Evolutionary conservation across 495 filamentous ascomycete species (phyloP), one percentile per base, ranked within the genome.

Genomic region (Neurospora cerealis): DNA sequence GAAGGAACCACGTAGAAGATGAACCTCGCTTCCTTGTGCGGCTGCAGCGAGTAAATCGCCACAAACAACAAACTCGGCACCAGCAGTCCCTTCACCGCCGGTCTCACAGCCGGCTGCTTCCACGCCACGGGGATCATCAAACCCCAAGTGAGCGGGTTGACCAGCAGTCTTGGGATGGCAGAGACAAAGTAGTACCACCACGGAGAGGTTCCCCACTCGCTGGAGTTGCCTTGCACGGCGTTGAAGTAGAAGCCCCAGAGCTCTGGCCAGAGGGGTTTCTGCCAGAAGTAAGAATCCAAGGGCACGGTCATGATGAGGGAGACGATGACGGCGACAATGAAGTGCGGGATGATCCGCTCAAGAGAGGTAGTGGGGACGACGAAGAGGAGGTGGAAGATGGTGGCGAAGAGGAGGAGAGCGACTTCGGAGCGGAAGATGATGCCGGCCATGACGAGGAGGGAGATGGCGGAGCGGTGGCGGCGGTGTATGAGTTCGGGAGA

Each of bases 21-120:
- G 84, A 99, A 99, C 24, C 96, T 92, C 84, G 93, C 92, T 83
- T 99, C 96, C 80, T 99, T 99, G 82, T 99, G 96, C 5, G 96
- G 95, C 62, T 96, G 91, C 8, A 87, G 69, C 69, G 92, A 95
- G 83, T 97, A 99, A 44, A 96, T 80, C 0, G 87, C 86, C 7
- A 96, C 85, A 77, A 96, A 99, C 24, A 86, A 78, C 4, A 96
- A 46, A 5, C 87, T 86, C 0, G 96, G 94, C 34, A 91, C 73
- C 3, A 92, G 79, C 21, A 97, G 79, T 19, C 86, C 85, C 6
- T 83, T 71, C 4, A 87, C 87, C 11, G 77, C 76, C 11, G 71
- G 72, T 13, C 75, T 71, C 9, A 83, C 80, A n/a, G 83, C 81
- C 0, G 88, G 84, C 42, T 89, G 85, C 36, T 81, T 76, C 11